A percentile compares a stretch with the other conserved stretches of the same genome.
Evolutionary conservation across 345 rosid genomes (phyloP).

Genomic region (Ceriops tagal): DNA sequence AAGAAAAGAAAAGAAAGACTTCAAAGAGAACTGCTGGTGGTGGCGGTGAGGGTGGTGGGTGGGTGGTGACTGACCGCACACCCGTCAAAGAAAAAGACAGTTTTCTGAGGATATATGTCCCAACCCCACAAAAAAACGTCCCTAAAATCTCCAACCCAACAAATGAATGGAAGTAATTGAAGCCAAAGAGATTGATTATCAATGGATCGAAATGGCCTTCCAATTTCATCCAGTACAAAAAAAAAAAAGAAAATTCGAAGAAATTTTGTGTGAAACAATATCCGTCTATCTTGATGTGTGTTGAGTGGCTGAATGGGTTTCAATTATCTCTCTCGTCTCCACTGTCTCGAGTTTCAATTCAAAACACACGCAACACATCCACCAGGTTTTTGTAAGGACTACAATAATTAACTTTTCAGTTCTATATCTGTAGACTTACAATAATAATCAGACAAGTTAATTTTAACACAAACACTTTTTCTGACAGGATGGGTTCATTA

Average conservation of each 20-base stretch:
- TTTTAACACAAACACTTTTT: too few relatives aligned
- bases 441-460: too few relatives aligned
- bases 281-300: neutral
- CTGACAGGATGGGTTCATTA: too few relatives aligned
- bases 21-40: too few relatives aligned
- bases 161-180: slow-evolving; percentile 54
- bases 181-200: slow-evolving; percentile 58
- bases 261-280: neutral
- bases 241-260: neutral
- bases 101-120: slow-evolving; percentile 2
- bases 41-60: too few relatives aligned
- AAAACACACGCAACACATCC: too few relatives aligned
- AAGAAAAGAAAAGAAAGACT: too few relatives aligned
- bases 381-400: too few relatives aligned
- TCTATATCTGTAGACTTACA: too few relatives aligned
- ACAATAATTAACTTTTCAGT: too few relatives aligned
- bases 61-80: slow-evolving; percentile 37
- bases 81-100: slow-evolving; percentile 16
- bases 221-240: slow-evolving; percentile 7
- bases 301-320: slow-evolving; percentile 55
- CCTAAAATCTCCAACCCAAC: slow-evolving; percentile 2
- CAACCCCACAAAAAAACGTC: slow-evolving; percentile 5
- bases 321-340: slow-evolving; percentile 15
- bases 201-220: slow-evolving; percentile 53
- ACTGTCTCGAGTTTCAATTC: too few relatives aligned